Evolutionary conservation across 352 stramenopile genomes (phyloP), one percentile per base, ranked within the genome.

Genomic region (Phytophthora uliginosa): DNA sequence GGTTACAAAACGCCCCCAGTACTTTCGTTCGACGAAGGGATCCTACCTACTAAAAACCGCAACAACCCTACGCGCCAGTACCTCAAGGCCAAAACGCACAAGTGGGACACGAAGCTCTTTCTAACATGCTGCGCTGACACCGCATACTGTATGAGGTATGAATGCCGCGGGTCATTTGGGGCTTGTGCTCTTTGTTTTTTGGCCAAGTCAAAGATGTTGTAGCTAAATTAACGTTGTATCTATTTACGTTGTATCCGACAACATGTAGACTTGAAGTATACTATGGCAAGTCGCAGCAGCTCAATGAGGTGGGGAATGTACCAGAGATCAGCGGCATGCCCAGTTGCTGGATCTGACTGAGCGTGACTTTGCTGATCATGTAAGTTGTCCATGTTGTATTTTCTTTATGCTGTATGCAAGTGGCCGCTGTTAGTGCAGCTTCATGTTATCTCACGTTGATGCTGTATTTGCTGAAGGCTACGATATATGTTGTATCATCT

Each of bases 61-160:
- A 59, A 69, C 22, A 74, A 70, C 12, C 47, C 54, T 1, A 74
- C 67, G 1, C 55, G 67, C 1, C 54, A 70, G 22, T 74, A 70
- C n/a, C 2, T 66, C 1, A 70, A 63, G 17, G 47, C 18, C 0
- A 70, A 74, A 28, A 62, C 69, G 0, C 57, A 68, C 40, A 76
- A 64, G 18, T 68, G 60, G 67, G 59, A 59, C 0, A 68, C 52
- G 0, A 73, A 73, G 31, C 17, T 76, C 1, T 71, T 71, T 9
- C 12, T 75, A 34, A 66, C 31, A 4, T 69, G 59, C 10, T 69
- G 67, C 15, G 69, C 69, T 0, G 28, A 53, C 3, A 64, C 69
- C 1, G 36, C 69, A 1, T 71, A 63, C 33, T 71, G 56, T 22
- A 40, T 76, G 18, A 50, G 51, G 69, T 71, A 26, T 4, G 55